These are phyloP conservation scores for Piper betle DNA, from an alignment of 164 flowering plant genomes.

Conservation along the genomic window DNA sequence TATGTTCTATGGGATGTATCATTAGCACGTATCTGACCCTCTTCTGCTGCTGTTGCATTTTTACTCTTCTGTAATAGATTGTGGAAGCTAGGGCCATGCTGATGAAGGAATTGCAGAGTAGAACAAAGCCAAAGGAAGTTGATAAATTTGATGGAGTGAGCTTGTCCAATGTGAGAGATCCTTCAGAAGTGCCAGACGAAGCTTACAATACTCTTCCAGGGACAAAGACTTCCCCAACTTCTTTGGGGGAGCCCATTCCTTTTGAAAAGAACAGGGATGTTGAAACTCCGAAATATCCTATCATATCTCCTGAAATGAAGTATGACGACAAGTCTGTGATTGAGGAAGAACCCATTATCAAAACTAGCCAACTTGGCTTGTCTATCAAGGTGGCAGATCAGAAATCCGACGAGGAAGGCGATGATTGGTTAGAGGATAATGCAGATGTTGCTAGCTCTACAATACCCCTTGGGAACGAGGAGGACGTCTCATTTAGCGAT, in stretches of 20 bases:
- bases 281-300: constrained; percentile 42
- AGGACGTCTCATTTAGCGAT: constrained; percentile 92
- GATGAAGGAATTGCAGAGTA: constrained; percentile 33
- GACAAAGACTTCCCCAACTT: constrained; percentile 9
- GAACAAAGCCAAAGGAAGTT: constrained; percentile 12
- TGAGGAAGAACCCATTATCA: constrained; percentile 33
- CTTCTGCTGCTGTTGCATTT: not conserved
- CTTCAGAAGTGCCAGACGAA: constrained; percentile 13
- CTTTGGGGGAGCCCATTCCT: constrained; percentile 14
- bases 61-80: constrained; percentile 27
- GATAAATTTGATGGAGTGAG: constrained; percentile 12
- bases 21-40: not conserved
- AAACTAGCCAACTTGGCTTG: constrained; percentile 18
- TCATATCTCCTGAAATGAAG: constrained; percentile 29
- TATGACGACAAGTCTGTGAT: constrained; percentile 52
- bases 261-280: constrained; percentile 10
- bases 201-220: constrained; percentile 19
- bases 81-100: constrained; percentile 66
- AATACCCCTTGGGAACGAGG: constrained; percentile 42
- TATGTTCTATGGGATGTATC: not conserved
- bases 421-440: constrained; percentile 78
- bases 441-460: constrained; percentile 33
- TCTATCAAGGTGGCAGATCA: constrained; percentile 2
- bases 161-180: constrained; percentile 24
- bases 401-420: constrained; percentile 50